These are phyloP conservation scores for Hansenula sp. DNA, from an alignment of 1,139 yeast species.

Conservation along the genomic window DNA sequence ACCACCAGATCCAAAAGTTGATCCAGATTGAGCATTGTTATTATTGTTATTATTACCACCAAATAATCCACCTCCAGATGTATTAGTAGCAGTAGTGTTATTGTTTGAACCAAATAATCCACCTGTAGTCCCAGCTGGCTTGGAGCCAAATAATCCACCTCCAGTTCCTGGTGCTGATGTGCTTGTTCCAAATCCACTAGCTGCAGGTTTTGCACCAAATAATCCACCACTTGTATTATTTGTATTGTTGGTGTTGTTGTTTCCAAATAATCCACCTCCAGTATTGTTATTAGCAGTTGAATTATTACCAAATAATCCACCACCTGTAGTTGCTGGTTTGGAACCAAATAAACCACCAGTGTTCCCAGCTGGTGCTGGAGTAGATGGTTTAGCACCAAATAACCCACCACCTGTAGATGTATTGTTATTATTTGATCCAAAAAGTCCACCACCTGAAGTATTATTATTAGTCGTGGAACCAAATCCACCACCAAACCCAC, in stretches of 20 bases:
- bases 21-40: conserved; percentile 11
- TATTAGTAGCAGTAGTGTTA: conserved; percentile 6
- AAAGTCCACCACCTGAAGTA: conserved; percentile 14
- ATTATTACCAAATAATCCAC: conserved; percentile 21
- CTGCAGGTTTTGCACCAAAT: conserved; percentile 34
- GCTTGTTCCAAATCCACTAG: conserved; percentile 25
- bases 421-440: conserved; percentile 17
- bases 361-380: conserved; percentile 9
- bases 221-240: conserved; percentile 27
- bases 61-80: conserved; percentile 10
- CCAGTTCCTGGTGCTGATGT: conserved; percentile 14
- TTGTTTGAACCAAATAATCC: conserved; percentile 24
- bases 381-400: conserved; percentile 34
- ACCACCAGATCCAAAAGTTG: conserved; percentile 21
- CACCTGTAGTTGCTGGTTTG: conserved; percentile 20
- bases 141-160: conserved; percentile 28
- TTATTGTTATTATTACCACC: conserved; percentile 11
- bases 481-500: conserved; percentile 4
- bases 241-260: conserved; percentile 5
- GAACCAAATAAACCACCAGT: conserved; percentile 38
- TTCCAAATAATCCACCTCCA: conserved; percentile 34
- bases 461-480: conserved; percentile 6
- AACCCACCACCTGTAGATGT: conserved; percentile 27
- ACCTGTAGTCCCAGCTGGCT: conserved; percentile 7
- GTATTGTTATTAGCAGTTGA: conserved; percentile 5